These are phyloP conservation scores for Candida sojae DNA, from an alignment of 1,139 yeast genomes.

Conservation along the genomic window DNA sequence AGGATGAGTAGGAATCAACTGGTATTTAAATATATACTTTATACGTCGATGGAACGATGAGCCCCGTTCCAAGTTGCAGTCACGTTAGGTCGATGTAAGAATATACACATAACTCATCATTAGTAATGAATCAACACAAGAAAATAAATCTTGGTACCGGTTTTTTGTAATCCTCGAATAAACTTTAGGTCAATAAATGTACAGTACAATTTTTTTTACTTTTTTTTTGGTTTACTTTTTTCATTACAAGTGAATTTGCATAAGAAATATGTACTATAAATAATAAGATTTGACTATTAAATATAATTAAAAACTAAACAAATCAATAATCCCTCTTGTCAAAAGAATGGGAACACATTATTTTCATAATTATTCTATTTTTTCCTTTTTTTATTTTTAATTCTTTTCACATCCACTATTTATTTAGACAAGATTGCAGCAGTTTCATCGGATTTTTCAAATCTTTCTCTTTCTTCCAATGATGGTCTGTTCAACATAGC, in stretches of 20 bases:
- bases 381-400: not conserved
- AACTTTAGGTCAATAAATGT: no score
- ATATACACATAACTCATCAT: no score
- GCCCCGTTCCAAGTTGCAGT: no score
- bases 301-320: not conserved
- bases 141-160: no score
- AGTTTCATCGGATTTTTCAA: constrained; percentile 29
- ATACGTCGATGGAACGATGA: not conserved
- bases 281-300: not conserved
- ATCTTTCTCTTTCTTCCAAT: constrained; percentile 41
- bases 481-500: constrained; percentile 41
- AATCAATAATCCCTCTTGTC: constrained; percentile 1
- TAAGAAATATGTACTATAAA: not conserved
- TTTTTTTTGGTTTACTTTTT: no score
- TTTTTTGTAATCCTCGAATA: no score
- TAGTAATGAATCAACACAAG: no score
- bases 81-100: not conserved
- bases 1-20: no score
- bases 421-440: constrained; percentile 35
- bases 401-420: not conserved
- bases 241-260: not conserved
- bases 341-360: not conserved
- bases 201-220: no score
- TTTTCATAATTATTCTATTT: no score
- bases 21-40: not conserved